phyloP scores from a whole-genome alignment of 805 yeast genomes.

The Teunomyces funiuensis region DNA sequence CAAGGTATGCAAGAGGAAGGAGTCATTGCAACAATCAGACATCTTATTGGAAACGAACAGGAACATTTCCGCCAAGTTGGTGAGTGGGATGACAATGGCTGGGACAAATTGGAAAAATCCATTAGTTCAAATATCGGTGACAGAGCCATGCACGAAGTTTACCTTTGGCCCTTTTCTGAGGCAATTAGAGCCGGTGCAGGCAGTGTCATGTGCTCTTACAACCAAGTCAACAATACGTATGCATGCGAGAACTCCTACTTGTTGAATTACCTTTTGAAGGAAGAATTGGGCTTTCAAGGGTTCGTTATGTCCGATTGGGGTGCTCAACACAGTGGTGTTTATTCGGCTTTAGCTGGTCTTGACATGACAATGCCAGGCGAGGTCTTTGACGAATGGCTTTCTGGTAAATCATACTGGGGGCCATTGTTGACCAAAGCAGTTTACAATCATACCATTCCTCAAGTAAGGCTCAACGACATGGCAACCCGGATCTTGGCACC shows the following conservation, averaged over 20 bases:
- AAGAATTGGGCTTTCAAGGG: conserved; percentile 65
- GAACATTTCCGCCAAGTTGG: conserved; percentile 57
- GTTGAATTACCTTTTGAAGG: conserved; percentile 55
- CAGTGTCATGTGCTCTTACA: conserved; percentile 61
- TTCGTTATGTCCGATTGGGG: conserved; percentile 69
- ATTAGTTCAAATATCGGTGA: conserved; percentile 58
- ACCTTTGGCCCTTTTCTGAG: conserved; percentile 68
- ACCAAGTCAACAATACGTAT: conserved; percentile 54
- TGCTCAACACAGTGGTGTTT: conserved; percentile 60
- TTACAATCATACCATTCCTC: conserved; percentile 54
- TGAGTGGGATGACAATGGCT: conserved; percentile 48
- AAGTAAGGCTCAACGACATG: conserved; percentile 59
- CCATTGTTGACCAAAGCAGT: conserved; percentile 55
- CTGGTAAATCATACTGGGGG: conserved; percentile 58
- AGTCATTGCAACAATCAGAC: conserved; percentile 56
- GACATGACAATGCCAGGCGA: conserved; percentile 71
- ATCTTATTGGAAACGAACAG: conserved; percentile 61
- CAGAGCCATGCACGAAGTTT: conserved; percentile 60
- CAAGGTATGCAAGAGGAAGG: conserved; percentile 59
- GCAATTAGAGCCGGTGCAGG: conserved; percentile 60
- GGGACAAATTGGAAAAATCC: conserved; percentile 42
- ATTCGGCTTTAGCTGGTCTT: conserved; percentile 55
- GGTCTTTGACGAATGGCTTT: conserved; percentile 50
- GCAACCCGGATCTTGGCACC: conserved; percentile 59
- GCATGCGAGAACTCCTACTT: conserved; percentile 61